These are phyloP conservation scores for Saccharomycopsis olivae DNA, from an alignment of 805 yeast genomes.

Conservation along the genomic window DNA sequence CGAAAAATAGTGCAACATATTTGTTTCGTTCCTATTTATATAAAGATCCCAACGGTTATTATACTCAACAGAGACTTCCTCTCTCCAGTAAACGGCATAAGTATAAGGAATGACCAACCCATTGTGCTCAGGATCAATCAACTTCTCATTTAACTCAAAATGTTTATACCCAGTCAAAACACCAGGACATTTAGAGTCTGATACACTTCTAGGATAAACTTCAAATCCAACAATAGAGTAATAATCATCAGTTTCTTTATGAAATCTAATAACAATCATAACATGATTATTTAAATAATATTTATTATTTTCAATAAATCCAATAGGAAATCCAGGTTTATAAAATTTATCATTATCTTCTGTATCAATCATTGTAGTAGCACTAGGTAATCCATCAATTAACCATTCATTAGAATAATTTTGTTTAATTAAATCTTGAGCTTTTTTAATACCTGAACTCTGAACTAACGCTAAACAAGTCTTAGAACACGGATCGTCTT, in stretches of 20 bases:
- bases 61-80: conserved; percentile 57
- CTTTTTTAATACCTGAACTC: conserved; percentile 41
- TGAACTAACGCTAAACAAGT: conserved; percentile 57
- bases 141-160: conserved; percentile 36
- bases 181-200: conserved; percentile 59
- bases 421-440: conserved; percentile 49
- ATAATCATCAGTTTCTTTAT: conserved; percentile 30
- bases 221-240: conserved; percentile 79
- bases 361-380: conserved; percentile 64
- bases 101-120: conserved; percentile 53
- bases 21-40: conserved; percentile 42
- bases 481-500: conserved; percentile 54
- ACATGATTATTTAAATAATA: conserved; percentile 69
- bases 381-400: conserved; percentile 77
- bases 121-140: conserved; percentile 17
- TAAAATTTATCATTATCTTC: conserved; percentile 56
- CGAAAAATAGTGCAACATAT: conserved; percentile 69
- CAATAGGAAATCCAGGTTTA: conserved; percentile 80
- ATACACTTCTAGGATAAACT: conserved; percentile 75
- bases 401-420: conserved; percentile 80
- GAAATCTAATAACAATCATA: conserved; percentile 69
- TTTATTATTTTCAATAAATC: conserved; percentile 44
- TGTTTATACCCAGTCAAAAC: conserved; percentile 46
- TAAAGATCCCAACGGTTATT: conserved; percentile 66
- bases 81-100: conserved; percentile 83